phyloP scores from a whole-genome alignment of 2,329 filamentous ascomycete species.

The Claviceps fusiformis region DNA sequence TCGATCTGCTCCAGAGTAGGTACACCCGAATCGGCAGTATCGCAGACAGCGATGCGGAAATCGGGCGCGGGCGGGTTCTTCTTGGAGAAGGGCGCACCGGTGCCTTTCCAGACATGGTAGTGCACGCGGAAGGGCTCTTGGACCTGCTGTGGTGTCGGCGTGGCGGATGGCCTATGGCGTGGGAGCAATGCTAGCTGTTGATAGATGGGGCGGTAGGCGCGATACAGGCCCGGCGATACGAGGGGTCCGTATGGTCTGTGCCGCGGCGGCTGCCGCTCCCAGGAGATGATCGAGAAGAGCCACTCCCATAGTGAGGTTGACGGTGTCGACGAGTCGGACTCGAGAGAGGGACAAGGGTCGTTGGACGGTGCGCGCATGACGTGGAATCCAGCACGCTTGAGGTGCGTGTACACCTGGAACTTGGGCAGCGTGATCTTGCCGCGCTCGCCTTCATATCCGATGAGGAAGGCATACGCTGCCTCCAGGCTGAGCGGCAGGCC shows the following conservation, averaged over 20 bases:
- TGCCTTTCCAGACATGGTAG: constrained; percentile 68
- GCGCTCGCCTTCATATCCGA: constrained; percentile 52
- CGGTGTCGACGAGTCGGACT: constrained; percentile 2
- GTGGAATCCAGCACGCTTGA: constrained; percentile 73
- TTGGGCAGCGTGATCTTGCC: constrained; percentile 58
- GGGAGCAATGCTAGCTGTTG: constrained; percentile 60
- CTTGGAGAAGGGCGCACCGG: constrained; percentile 56
- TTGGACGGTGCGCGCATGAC: constrained; percentile 51
- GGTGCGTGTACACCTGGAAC: constrained; percentile 75
- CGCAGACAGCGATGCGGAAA: constrained; percentile 71
- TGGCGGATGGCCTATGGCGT: constrained; percentile 44
- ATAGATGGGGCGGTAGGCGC: constrained; percentile 60
- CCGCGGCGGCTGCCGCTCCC: constrained; percentile 13
- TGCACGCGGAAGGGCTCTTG: constrained; percentile 55
- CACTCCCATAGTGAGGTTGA: constrained; percentile 33
- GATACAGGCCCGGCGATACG: constrained; percentile 49
- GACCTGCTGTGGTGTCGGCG: constrained; percentile 13
- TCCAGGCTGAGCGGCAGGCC: constrained; percentile 82
- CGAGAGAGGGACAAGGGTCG: constrained; percentile 2
- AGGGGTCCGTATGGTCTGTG: constrained; percentile 38
- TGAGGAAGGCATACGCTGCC: constrained; percentile 73
- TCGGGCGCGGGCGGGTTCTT: constrained; percentile 65
- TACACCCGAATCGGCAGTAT: constrained; percentile 56
- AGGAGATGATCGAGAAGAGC: constrained; percentile 34
- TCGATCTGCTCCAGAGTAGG: constrained; percentile 62